phyloP scores from a whole-genome alignment of 73 alveolate genomes.

The Blepharisma stoltei region DNA sequence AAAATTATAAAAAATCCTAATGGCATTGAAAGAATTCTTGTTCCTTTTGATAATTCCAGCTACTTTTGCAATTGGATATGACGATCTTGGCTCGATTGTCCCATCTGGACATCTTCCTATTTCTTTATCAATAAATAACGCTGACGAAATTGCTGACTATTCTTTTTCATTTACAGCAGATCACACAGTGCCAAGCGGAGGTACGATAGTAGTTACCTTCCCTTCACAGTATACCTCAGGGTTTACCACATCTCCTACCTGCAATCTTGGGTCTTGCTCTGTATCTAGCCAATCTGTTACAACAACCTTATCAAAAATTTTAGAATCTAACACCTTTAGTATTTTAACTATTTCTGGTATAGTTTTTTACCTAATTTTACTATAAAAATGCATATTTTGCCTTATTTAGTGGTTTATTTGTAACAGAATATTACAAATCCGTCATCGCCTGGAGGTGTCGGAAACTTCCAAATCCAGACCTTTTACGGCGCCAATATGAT shows the following conservation, averaged over 20 bases:
- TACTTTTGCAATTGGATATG: neutral
- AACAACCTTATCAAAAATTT: neutral
- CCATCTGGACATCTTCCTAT: slow-evolving; percentile 15
- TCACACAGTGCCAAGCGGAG: neutral
- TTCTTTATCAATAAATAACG: neutral
- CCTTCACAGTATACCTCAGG: slow-evolving; percentile 6
- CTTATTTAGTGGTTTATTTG: no score
- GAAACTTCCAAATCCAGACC: slow-evolving; percentile 44
- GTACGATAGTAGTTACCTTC: neutral
- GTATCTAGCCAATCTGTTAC: neutral
- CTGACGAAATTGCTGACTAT: neutral
- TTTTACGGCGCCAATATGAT: slow-evolving; percentile 39
- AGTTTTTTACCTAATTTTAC: no score
- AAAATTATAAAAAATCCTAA: no score
- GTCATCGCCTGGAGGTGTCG: slow-evolving; percentile 48
- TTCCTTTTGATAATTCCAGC: no score
- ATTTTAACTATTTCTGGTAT: slow-evolving; percentile 27
- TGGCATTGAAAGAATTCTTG: no score
- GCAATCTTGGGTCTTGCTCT: neutral
- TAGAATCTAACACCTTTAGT: neutral
- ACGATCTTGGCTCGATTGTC: slow-evolving; percentile 11
- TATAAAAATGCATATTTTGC: no score
- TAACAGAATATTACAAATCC: slow-evolving; percentile 55
- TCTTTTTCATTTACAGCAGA: slow-evolving; percentile 1
- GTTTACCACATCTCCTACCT: neutral